These are phyloP conservation scores for Diaporthe nobilis DNA, from an alignment of 2,329 filamentous ascomycete genomes.

Conservation along the genomic window DNA sequence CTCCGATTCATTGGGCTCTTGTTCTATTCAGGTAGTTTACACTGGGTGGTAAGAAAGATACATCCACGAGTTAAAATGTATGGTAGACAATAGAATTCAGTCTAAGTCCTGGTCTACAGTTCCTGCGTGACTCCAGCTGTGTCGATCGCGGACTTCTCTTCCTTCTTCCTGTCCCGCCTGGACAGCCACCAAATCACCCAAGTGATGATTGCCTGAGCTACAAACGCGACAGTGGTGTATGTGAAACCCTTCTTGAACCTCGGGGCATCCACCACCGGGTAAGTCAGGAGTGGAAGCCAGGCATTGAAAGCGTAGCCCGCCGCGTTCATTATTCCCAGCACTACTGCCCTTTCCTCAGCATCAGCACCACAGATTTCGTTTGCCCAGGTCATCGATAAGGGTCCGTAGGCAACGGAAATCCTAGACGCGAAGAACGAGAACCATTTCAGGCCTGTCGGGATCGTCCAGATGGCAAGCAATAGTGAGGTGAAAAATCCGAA, in stretches of 20 bases:
- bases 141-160: slow-evolving; percentile 44
- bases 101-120: neutral
- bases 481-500: slow-evolving; percentile 41
- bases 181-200: slow-evolving; percentile 39
- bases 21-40: neutral
- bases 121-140: neutral
- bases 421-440: slow-evolving; percentile 38
- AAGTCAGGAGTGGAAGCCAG: slow-evolving; percentile 58
- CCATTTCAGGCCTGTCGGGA: slow-evolving; percentile 43
- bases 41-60: neutral
- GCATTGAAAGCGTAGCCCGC: slow-evolving; percentile 60
- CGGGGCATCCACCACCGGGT: slow-evolving; percentile 54
- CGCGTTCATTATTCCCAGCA: slow-evolving; percentile 64
- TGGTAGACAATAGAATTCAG: neutral
- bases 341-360: slow-evolving; percentile 63
- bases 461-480: slow-evolving; percentile 40
- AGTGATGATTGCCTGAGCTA: slow-evolving; percentile 39
- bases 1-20: neutral
- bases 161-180: slow-evolving; percentile 20
- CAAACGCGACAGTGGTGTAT: slow-evolving; percentile 38
- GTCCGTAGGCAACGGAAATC: slow-evolving; percentile 37
- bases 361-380: slow-evolving; percentile 61
- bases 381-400: slow-evolving; percentile 58
- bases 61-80: neutral
- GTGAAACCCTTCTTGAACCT: slow-evolving; percentile 55